These are phyloP conservation scores for Suillus americanus DNA, from an alignment of 768 basidiomycete genomes.

Conservation along the genomic window DNA sequence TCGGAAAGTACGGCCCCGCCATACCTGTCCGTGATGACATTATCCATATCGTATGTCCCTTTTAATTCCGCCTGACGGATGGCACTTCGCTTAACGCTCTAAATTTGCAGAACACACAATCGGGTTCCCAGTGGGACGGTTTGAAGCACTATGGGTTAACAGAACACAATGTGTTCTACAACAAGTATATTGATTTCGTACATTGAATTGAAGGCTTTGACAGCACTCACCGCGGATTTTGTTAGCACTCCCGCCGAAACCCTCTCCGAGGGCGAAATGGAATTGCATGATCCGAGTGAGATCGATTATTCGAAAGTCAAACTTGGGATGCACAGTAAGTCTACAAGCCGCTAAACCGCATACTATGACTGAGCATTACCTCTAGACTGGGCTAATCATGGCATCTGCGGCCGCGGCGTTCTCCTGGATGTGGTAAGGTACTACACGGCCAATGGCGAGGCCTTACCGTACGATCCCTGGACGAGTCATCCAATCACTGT, in stretches of 20 bases:
- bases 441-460: slow-evolving; percentile 38
- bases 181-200: slow-evolving; percentile 43
- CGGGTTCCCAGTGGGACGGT: slow-evolving; percentile 72
- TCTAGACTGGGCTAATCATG: slow-evolving; percentile 69
- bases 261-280: slow-evolving; percentile 45
- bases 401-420: slow-evolving; percentile 69
- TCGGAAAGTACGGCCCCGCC: slow-evolving; percentile 16
- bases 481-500: slow-evolving; percentile 50
- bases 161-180: slow-evolving; percentile 58
- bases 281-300: slow-evolving; percentile 47
- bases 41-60: slow-evolving; percentile 50
- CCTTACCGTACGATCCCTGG: slow-evolving; percentile 67
- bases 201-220: background rate
- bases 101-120: slow-evolving; percentile 60
- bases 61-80: background rate
- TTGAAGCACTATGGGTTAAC: slow-evolving; percentile 56
- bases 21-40: slow-evolving; percentile 41
- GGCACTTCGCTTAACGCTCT: background rate
- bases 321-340: slow-evolving; percentile 69
- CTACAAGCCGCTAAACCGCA: background rate
- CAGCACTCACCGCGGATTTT: background rate
- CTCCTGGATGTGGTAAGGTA: slow-evolving; percentile 62
- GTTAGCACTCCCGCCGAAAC: slow-evolving; percentile 42
- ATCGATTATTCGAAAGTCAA: slow-evolving; percentile 48
- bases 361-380: background rate